Base-by-base conservation (phyloP, 208 protist species). In the Trypanosoma caninum region DNA sequence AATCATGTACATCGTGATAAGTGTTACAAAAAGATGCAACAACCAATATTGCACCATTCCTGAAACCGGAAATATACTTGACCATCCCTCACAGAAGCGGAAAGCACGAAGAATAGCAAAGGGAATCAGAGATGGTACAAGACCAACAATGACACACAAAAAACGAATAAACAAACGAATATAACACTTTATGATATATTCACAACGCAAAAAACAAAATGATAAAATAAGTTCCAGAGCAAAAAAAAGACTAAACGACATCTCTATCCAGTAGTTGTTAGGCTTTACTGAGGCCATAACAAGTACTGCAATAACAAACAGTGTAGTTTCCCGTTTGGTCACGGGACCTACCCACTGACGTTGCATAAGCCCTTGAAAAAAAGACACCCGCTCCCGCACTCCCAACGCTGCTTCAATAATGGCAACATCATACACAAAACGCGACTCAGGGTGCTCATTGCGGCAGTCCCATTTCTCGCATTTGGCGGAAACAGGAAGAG, bases 361-460 rank as follows among this genome's bases (percentile, higher is more conserved):
- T 55, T 76, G 61, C 10, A 92, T 66, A 22, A 92, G 70, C 18
- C 73, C 60, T 48, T 87, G 79, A 3, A 38, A 48, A 25, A 42
- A 59, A 6, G 72, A 66, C 47, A 69, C 73, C 28, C 74, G 84
- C 64, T 85, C 81, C 14, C 59, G 50, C 53, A 76, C 71, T 10
- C 84, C 79, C n/a, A 92, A 64, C n/a, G 81, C 81, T 22, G 73
- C 73, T 59, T 87, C 81, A 45, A 92, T 85, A 42, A 87, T 77
- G 33, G 70, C 67, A 41, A 87, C 70, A 47, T 89, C 85, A 44
- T 84, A 87, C 35, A 42, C 66, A 16, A 76, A 72, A 1, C 81
- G 69, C 23, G 73, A 81, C 48, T 73, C 60, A 18, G 85, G 85
- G 56, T 89, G 82, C 59, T 93, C 82, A 63, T 93, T 89, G 53